Evolutionary conservation across 148 eudicot genomes (phyloP).

Genomic region (Drosera capensis): DNA sequence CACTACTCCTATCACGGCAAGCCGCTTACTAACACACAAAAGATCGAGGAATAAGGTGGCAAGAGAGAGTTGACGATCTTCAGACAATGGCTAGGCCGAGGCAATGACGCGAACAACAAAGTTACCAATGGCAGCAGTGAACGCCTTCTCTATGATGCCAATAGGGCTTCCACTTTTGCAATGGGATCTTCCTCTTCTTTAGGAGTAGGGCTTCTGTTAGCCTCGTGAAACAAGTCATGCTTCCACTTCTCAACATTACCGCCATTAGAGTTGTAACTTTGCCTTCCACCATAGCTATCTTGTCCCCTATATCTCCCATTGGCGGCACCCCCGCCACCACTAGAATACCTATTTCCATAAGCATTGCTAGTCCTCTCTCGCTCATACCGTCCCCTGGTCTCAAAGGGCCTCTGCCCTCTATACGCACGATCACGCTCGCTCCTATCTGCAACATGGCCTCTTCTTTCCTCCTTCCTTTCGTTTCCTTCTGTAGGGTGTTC

Average conservation of each 20-base stretch:
- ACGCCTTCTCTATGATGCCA: constrained; percentile 44
- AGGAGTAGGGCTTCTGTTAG: constrained; percentile 41
- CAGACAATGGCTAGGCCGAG: no score
- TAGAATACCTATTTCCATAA: constrained; percentile 26
- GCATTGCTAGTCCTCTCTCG: constrained; percentile 27
- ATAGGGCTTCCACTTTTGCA: constrained; percentile 78
- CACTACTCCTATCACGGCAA: no score
- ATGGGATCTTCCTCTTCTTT: constrained; percentile 77
- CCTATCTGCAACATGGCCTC: constrained; percentile 21
- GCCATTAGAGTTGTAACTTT: constrained; percentile 25
- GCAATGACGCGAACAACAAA: no score
- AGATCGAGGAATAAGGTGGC: no score
- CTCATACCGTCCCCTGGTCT: constrained; percentile 17
- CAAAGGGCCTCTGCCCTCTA: constrained; percentile 18
- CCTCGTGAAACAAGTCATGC: constrained; percentile 77
- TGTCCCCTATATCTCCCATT: constrained; percentile 26
- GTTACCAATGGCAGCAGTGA: no score
- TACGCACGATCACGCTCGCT: constrained; percentile 27
- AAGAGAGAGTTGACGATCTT: no score
- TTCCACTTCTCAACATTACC: constrained; percentile 79
- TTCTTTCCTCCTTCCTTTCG: constrained; percentile 35
- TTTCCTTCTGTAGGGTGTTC: constrained; percentile 10
- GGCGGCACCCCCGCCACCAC: constrained; percentile 20
- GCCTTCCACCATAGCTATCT: constrained; percentile 35
- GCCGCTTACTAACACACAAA: no score